Evolutionary conservation across 495 filamentous ascomycete genomes (phyloP).

Genomic region (Penicillium odoratum): DNA sequence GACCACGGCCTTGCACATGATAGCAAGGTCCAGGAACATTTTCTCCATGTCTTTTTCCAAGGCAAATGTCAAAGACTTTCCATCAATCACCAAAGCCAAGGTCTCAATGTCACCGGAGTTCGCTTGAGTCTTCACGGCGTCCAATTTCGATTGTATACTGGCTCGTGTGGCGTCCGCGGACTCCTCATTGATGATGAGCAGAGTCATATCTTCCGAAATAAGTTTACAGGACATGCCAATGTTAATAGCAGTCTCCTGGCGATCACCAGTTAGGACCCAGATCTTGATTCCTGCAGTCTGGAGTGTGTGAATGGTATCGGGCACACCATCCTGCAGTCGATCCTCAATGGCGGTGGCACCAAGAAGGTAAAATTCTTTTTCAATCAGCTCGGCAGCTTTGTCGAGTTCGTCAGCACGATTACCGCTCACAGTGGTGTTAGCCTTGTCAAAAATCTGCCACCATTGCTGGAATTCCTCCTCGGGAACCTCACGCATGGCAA

Average conservation of each 20-base stretch:
- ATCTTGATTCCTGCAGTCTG: conserved; percentile 98
- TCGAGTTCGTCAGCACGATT: conserved; percentile 94
- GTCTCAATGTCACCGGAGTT: conserved; percentile 78
- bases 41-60: conserved; percentile 94
- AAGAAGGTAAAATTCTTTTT: conserved; percentile 85
- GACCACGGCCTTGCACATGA: conserved; percentile 97
- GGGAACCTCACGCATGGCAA: conserved; percentile 91
- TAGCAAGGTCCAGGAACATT: conserved; percentile 86
- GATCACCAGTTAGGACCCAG: conserved; percentile 97
- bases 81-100: conserved; percentile 94
- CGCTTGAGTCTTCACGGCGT: conserved; percentile 77
- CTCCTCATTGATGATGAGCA: conserved; percentile 96
- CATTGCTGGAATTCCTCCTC: conserved; percentile 91
- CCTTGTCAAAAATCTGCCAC: conserved; percentile 83
- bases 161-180: conserved; percentile 69
- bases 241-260: conserved; percentile 99
- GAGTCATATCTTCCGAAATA: conserved; percentile 97
- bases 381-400: conserved; percentile 95
- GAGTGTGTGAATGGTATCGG: conserved; percentile 96
- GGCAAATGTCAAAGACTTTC: conserved; percentile 90
- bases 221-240: conserved; percentile 99
- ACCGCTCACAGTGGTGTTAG: conserved; percentile 85
- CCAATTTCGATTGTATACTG: conserved; percentile 88
- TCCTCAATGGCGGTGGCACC: conserved; percentile 98
- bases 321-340: conserved; percentile 93